Evolutionary conservation across 2,329 filamentous ascomycete genomes (phyloP), one percentile per base, ranked within the genome.

Genomic region (Talaromyces sp.): DNA sequence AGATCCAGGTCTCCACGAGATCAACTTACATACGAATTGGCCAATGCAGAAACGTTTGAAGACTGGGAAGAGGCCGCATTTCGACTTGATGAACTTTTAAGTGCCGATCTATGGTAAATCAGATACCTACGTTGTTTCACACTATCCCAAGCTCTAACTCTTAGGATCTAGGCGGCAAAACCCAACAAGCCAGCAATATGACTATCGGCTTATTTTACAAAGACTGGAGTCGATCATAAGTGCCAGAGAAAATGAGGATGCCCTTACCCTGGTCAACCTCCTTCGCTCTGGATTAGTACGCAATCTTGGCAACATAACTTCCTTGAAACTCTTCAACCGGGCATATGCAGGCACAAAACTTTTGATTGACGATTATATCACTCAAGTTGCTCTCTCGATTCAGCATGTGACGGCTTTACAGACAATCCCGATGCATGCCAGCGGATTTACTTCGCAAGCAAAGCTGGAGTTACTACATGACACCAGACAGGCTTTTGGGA

Each of bases 241-340:
- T 55, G 88, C 89, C 6, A 84, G 88, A 33, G 86, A 90, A 68
- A 83, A 87, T 52, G 85, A 86, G 65, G 89, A 96, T 73, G 83
- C 93, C 51, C 82, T 91, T 60, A 84, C 85, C 17, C 80, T 96
- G 8, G 87, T 92, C 63, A 92, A 92, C 70, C 82, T 96, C 19
- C 81, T 96, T 44, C 88, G 92, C 28, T 92, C 91, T 15, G 92
- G 84, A 11, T 76, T 86, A 39, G 81, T 96, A 32, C 87, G 93
- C 39, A 96, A 97, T 70, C 80, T 96, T n/a, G 93, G 92, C 62
- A 96, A 96, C 72, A 96, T 97, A 68, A 91, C 91, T 0, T 85
- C 88, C 1, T 86, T 91, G 2, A 87, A 87, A 65, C 81, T 97
- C 1, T 97, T 92, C 78, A 93, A 93, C 69, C 85, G 88, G 62